Base-by-base conservation (phyloP, 2,329 filamentous ascomycete species). In the Cryoendolithus antarcticus region DNA sequence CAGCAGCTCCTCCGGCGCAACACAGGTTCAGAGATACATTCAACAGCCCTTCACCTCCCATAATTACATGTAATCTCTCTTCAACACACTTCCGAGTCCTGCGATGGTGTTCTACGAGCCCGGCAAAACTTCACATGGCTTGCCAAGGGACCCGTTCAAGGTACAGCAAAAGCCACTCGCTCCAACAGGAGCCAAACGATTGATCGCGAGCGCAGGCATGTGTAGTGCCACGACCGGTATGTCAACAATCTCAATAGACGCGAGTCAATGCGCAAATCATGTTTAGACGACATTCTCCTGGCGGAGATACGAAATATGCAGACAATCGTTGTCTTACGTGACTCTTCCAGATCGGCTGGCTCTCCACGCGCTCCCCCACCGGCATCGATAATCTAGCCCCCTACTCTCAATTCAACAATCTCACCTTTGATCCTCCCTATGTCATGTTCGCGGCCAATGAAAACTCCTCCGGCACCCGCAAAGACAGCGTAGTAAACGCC, bases 371-470 rank as follows among this genome's bases (percentile, higher is more conserved):
- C 42, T 51, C 56, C 10, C 46, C 54, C 9, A 41, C 39, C 5
- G 66, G 67, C 42, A 51, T 58, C 35, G 61, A 70, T 51, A 77
- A 77, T 47, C 65, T 78, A 2, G 74, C 74, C 0, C 74, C 74
- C 7, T 78, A 73, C 57, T 69, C 62, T 0, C 74, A 78, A 56
- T 78, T 78, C 64, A 75, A 71, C 55, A 77, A 77, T 46, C 64
- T 78, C 0, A 75, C 71, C 27, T 78, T 75, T 56, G 72, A 76
- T 51, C 74, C 74, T 0, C 74, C 74, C 0, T 75, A 75, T 49
- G 68, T 78, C 21, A 74, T 78, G 68, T 78, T 79, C 64, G 63
- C 62, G 28, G 66, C 70, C 2, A 77, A 78, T 56, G 70, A 76
- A 52, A 72, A 67, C 0, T 57, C 64, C 0, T 45, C 55, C 6